Conservation (phyloP, 2,329 filamentous ascomycete species). For the Paecilomyces fulvus region DNA sequence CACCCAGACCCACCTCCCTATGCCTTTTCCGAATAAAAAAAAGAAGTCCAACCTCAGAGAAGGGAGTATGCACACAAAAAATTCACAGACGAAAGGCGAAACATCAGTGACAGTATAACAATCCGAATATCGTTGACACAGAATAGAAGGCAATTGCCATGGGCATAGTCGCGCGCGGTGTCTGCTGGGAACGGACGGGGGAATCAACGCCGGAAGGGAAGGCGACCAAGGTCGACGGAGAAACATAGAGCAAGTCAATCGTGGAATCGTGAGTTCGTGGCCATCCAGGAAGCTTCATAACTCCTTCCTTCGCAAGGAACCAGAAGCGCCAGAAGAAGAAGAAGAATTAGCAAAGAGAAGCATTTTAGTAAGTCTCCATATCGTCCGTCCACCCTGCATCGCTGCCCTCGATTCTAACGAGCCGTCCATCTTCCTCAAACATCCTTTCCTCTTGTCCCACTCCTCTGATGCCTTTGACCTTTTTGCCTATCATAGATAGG, state of each 20-base stretch:
- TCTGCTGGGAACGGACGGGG: not conserved
- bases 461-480: constrained; percentile 39
- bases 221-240: not conserved
- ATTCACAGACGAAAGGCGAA: not conserved
- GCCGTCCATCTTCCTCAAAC: constrained; percentile 34
- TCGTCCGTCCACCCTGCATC: constrained; percentile 49
- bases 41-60: not conserved
- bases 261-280: constrained; percentile 19
- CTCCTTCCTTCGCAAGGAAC: constrained; percentile 8
- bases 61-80: not conserved
- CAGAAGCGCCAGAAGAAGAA: constrained; percentile 10
- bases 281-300: constrained; percentile 10
- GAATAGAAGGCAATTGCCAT: not conserved
- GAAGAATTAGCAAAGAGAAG: constrained; percentile 4
- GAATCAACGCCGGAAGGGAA: not conserved
- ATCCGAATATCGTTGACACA: not conserved
- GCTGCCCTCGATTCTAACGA: constrained; percentile 41
- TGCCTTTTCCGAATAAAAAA: not conserved
- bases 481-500: constrained; percentile 29
- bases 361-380: constrained; percentile 30
- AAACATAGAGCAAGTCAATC: constrained; percentile 11
- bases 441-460: constrained; percentile 36
- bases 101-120: not conserved
- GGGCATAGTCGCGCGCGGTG: not conserved
- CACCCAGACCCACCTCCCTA: not conserved